A percentile compares a stretch with the other conserved stretches of the same genome.
Evolutionary conservation across 1,284 basidiomycete genomes (phyloP).

Genomic region (Ceratobasidium sp.): DNA sequence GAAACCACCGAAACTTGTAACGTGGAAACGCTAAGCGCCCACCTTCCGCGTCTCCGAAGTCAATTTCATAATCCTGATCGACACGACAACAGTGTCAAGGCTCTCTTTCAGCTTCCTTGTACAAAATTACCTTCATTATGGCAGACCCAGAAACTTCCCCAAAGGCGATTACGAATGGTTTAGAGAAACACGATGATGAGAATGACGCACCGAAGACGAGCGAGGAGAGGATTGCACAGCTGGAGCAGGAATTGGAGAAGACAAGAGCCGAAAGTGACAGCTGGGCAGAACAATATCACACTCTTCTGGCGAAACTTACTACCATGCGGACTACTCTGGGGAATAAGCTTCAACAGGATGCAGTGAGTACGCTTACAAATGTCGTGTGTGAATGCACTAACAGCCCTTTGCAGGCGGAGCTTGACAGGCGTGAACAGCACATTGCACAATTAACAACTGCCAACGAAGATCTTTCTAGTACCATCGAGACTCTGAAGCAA

Average conservation of each 20-base stretch:
- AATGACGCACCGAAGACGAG: slow-evolving; percentile 17
- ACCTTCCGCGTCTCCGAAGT: background rate
- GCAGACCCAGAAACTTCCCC: background rate
- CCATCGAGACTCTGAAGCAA: slow-evolving; percentile 73
- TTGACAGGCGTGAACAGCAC: slow-evolving; percentile 84
- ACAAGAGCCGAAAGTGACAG: slow-evolving; percentile 79
- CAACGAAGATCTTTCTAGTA: slow-evolving; percentile 71
- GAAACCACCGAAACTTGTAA: too few relatives aligned
- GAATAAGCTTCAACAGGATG: slow-evolving; percentile 94
- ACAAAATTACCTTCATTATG: background rate
- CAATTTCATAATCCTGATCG: slow-evolving; percentile 17
- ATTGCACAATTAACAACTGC: slow-evolving; percentile 76
- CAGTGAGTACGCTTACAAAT: slow-evolving; percentile 65
- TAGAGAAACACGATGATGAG: slow-evolving; percentile 1
- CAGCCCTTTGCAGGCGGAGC: slow-evolving; percentile 76
- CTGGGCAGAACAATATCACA: slow-evolving; percentile 82
- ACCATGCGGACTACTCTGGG: slow-evolving; percentile 92
- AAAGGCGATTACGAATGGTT: slow-evolving; percentile 15
- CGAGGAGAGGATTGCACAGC: slow-evolving; percentile 42
- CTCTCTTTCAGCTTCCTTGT: background rate
- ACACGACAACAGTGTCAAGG: slow-evolving; percentile 11
- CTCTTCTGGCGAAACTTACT: slow-evolving; percentile 84
- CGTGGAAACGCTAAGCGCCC: background rate
- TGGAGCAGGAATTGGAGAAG: slow-evolving; percentile 52
- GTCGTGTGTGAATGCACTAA: background rate